Percentiles rank a stretch among this genome's conserved stretches.
Conservation (phyloP, 139 green algal genomes). For the Dunaliella sp. region DNA sequence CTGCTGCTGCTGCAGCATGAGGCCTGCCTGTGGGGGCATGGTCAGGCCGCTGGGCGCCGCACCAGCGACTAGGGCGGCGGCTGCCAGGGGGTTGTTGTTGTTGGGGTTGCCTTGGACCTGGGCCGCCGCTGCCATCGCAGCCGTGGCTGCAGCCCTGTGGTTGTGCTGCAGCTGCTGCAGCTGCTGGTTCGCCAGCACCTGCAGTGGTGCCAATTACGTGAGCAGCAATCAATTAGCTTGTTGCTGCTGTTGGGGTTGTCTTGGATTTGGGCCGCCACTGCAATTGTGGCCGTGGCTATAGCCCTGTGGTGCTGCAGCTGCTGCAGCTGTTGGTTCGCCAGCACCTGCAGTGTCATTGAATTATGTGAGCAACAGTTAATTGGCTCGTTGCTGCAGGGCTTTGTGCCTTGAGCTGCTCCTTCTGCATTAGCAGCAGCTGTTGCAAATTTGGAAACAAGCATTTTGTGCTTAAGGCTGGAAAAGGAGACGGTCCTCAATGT, state of each 20-base stretch:
- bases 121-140: not conserved
- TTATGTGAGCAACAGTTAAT: too few species aligned
- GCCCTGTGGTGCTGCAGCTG: not conserved
- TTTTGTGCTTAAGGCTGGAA: too few species aligned
- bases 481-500: too few species aligned
- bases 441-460: too few species aligned
- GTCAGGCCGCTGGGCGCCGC: too few species aligned
- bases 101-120: not conserved
- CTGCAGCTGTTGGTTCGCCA: constrained; percentile 8
- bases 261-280: not conserved
- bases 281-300: not conserved
- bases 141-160: not conserved
- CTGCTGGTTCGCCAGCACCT: constrained; percentile 10
- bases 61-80: not conserved
- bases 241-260: too few species aligned
- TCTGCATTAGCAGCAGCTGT: too few species aligned
- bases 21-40: not conserved
- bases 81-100: not conserved
- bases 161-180: not conserved
- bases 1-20: not conserved
- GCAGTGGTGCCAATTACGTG: too few species aligned
- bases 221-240: too few species aligned
- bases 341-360: too few species aligned
- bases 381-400: too few species aligned
- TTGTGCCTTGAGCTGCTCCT: too few species aligned